Conservation (phyloP, 257 asterid genomes). For the Voacanga thouarsii region DNA sequence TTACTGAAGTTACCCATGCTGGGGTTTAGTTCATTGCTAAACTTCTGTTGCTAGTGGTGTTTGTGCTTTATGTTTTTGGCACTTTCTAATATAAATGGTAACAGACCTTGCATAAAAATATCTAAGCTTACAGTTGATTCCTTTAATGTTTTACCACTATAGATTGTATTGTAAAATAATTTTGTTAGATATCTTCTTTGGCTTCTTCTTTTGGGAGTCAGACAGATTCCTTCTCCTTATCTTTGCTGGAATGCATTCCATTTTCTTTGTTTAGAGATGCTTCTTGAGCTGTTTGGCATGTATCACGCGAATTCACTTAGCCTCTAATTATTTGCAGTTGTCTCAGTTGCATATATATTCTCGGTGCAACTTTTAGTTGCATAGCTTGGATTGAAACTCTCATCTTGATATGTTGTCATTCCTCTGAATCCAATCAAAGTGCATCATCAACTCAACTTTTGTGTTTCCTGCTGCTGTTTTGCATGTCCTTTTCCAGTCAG, state of each 20-base stretch:
- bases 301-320: not conserved
- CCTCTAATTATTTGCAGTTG: not conserved
- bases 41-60: not conserved
- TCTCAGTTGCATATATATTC: not conserved
- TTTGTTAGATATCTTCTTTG: not conserved
- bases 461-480: conserved; percentile 8
- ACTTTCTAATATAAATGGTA: not conserved
- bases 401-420: too few relatives aligned
- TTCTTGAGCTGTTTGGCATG: not conserved
- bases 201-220: not conserved
- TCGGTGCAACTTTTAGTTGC: not conserved
- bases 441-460: not conserved
- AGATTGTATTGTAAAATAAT: not conserved
- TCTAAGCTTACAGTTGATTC: not conserved
- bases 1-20: not conserved
- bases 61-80: not conserved
- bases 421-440: not conserved
- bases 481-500: conserved; percentile 44
- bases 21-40: not conserved
- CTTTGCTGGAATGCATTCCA: not conserved
- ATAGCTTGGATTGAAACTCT: conserved; percentile 1
- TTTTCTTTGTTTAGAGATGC: not conserved
- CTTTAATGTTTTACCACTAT: not conserved
- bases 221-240: not conserved
- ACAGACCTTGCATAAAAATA: not conserved